Conservation (phyloP, 2,329 filamentous ascomycete genomes). For the Aspergillus neotritici region DNA sequence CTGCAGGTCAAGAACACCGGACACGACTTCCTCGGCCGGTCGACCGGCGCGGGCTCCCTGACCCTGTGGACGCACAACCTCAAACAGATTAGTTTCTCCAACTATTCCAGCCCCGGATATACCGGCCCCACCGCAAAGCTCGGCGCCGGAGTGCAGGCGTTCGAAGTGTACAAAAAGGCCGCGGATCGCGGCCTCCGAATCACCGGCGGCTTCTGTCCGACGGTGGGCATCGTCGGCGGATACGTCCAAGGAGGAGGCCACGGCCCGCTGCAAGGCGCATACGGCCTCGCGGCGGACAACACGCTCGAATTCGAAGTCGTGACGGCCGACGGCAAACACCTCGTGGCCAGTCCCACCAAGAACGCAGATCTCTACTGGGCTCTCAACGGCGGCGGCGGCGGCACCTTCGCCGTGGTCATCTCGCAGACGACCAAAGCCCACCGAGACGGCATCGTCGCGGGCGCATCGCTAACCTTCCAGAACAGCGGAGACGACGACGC, state of each 20-base stretch:
- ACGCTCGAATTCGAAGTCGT: too few species aligned
- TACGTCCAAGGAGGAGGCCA: conserved; percentile 59
- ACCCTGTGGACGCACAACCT: conserved; percentile 48
- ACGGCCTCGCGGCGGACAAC: conserved; percentile 55
- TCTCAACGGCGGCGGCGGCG: conserved; percentile 52
- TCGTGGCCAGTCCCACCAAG: too few species aligned
- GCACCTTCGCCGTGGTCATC: conserved; percentile 30
- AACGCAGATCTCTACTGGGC: conserved; percentile 61
- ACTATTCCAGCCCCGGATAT: conserved; percentile 40
- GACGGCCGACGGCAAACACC: too few species aligned
- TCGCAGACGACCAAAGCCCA: too few species aligned
- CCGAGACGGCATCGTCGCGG: too few species aligned
- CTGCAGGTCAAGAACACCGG: conserved; percentile 43
- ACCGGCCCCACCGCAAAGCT: conserved; percentile 49
- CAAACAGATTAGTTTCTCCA: conserved; percentile 38
- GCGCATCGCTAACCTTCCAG: too few species aligned
- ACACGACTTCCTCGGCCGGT: conserved; percentile 46
- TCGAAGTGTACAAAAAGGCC: conserved; percentile 44
- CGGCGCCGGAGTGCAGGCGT: conserved; percentile 51
- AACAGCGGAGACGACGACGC: too few species aligned
- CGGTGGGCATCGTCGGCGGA: conserved; percentile 55
- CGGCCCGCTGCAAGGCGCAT: conserved; percentile 47
- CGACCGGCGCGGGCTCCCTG: conserved; percentile 43
- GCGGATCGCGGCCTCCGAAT: conserved; percentile 44
- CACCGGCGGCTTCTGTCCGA: conserved; percentile 46